These are phyloP conservation scores for Russula abietina DNA, from an alignment of 768 basidiomycete species.

Conservation along the genomic window DNA sequence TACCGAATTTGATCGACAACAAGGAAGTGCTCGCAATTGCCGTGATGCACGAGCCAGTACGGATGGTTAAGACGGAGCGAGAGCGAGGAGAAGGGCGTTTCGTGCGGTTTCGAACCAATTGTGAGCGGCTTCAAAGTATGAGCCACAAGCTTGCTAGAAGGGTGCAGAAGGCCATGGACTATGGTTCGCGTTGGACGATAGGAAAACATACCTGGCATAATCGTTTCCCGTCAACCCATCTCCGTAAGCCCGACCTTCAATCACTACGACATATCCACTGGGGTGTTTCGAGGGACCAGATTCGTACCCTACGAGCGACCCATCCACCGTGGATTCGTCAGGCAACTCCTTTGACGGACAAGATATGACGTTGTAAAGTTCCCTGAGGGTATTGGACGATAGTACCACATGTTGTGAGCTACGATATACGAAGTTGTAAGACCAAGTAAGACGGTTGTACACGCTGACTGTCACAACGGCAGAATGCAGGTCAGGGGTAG, in stretches of 20 bases:
- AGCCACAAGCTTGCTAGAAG: constrained; percentile 43
- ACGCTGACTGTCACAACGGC: constrained; percentile 56
- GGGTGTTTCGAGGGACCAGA: constrained; percentile 19
- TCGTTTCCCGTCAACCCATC: constrained; percentile 44
- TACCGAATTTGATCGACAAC: constrained; percentile 71
- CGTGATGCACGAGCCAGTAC: constrained; percentile 76
- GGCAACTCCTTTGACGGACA: constrained; percentile 56
- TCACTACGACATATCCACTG: constrained; percentile 47
- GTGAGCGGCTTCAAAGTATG: constrained; percentile 34
- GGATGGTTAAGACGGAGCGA: constrained; percentile 63
- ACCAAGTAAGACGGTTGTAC: constrained; percentile 56
- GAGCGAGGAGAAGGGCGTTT: constrained; percentile 49
- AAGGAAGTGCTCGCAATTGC: constrained; percentile 77
- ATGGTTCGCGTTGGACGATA: background rate
- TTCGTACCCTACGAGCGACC: constrained; percentile 33
- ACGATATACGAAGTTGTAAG: constrained; percentile 51
- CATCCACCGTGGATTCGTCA: constrained; percentile 35
- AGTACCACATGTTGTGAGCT: constrained; percentile 62
- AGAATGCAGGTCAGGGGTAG: constrained; percentile 29
- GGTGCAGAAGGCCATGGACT: constrained; percentile 3
- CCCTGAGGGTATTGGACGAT: constrained; percentile 67
- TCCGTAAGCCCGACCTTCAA: constrained; percentile 57
- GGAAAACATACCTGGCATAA: constrained; percentile 50
- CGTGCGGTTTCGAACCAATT: constrained; percentile 37
- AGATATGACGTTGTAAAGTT: constrained; percentile 52